Conservation (phyloP, 2,329 filamentous ascomycete species). For the Bipolaris gigantea region DNA sequence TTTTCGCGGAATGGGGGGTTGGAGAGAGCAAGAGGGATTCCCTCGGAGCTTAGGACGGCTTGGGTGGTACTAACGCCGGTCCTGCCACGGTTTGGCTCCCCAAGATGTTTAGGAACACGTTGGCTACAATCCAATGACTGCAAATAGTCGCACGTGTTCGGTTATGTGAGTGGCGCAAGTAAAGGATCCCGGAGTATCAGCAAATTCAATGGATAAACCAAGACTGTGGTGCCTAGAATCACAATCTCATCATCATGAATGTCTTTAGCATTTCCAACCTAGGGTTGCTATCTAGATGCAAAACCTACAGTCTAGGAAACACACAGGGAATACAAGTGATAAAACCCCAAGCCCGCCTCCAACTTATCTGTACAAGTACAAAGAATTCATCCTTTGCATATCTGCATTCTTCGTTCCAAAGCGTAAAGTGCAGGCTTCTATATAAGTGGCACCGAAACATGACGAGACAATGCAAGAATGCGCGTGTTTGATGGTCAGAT, state of each 20-base stretch:
- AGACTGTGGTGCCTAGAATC: not conserved
- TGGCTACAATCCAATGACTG: not conserved
- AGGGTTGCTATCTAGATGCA: not conserved
- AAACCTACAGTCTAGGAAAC: not conserved
- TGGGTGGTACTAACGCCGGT: conserved; percentile 8
- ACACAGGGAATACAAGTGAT: conserved; percentile 1
- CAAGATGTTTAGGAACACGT: conserved; percentile 6
- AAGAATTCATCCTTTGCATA: conserved; percentile 19
- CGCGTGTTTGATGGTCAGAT: not conserved
- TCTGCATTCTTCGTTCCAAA: conserved; percentile 21
- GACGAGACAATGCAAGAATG: not conserved
- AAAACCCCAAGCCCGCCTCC: conserved; percentile 6
- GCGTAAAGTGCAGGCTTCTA: conserved; percentile 11
- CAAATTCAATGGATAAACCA: not conserved
- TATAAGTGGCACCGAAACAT: conserved; percentile 4
- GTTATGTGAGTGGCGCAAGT: not conserved
- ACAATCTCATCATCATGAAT: conserved; percentile 1
- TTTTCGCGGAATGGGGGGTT: not conserved
- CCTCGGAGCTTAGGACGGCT: conserved; percentile 9
- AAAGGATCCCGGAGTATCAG: not conserved
- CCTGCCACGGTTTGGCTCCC: not conserved
- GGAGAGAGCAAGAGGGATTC: not conserved
- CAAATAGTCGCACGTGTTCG: not conserved
- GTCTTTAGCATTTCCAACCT: conserved; percentile 4
- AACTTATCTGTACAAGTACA: conserved; percentile 35